Conservation (phyloP, 164 flowering plant genomes). For the Litsea cubeba region DNA sequence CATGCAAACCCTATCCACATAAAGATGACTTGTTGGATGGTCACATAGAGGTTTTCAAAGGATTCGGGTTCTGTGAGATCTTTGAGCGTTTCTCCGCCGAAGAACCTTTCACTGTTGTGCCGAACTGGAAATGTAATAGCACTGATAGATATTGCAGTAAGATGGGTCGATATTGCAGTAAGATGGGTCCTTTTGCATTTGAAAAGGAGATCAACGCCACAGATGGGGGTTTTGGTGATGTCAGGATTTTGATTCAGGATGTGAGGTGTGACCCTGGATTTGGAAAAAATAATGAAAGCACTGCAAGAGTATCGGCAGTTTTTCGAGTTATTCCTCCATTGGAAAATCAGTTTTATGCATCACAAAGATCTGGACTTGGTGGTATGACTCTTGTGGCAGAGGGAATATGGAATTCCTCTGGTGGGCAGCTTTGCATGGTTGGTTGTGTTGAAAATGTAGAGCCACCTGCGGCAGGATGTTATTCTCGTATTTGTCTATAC, state of each 20-base stretch:
- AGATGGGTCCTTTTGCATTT: slow-evolving; percentile 59
- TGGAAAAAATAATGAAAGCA: slow-evolving; percentile 20
- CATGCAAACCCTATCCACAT: slow-evolving; percentile 70
- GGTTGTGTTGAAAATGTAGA: slow-evolving; percentile 55
- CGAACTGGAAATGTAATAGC: slow-evolving; percentile 79
- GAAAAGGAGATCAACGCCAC: slow-evolving; percentile 47
- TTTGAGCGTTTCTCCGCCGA: slow-evolving; percentile 35
- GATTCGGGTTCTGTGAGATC: slow-evolving; percentile 44
- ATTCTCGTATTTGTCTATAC: slow-evolving; percentile 62
- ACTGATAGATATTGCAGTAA: slow-evolving; percentile 55
- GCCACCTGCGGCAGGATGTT: slow-evolving; percentile 34
- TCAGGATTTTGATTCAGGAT: slow-evolving; percentile 51
- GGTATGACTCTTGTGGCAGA: slow-evolving; percentile 72
- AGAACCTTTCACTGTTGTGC: slow-evolving; percentile 38
- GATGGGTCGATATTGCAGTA: too few relatives aligned
- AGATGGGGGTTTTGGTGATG: slow-evolving; percentile 14
- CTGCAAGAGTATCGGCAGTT: slow-evolving; percentile 52
- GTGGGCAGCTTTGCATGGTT: slow-evolving; percentile 91
- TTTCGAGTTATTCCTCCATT: slow-evolving; percentile 46
- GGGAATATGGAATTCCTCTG: slow-evolving; percentile 78
- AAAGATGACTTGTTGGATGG: slow-evolving; percentile 30
- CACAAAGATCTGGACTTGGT: slow-evolving; percentile 47
- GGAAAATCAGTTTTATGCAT: slow-evolving; percentile 35
- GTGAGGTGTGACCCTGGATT: slow-evolving; percentile 45
- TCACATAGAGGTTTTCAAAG: slow-evolving; percentile 46